phyloP scores from a whole-genome alignment of 73 alveolate species.

The Paramecium primaurelia region DNA sequence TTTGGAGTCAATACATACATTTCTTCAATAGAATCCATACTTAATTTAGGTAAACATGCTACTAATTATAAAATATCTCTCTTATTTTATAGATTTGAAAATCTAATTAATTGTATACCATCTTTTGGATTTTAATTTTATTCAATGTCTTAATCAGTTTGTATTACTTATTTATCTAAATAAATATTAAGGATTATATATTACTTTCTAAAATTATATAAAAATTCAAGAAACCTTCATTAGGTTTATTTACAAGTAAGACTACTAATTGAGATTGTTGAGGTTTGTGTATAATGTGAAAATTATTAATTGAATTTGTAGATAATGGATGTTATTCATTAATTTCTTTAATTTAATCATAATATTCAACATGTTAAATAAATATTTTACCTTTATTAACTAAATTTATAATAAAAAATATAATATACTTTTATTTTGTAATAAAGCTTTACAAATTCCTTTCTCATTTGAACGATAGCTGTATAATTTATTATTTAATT shows the following conservation, averaged over 20 bases:
- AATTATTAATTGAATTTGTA: not conserved
- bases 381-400: conserved; percentile 16
- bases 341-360: not conserved
- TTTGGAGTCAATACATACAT: conserved; percentile 1
- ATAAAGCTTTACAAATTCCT: conserved; percentile 33
- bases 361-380: not conserved
- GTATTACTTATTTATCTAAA: not conserved
- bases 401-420: not conserved
- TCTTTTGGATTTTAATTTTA: not conserved
- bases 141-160: not conserved
- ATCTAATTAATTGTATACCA: not conserved
- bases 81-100: not conserved
- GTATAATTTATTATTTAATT: conserved; percentile 4
- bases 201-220: conserved; percentile 19
- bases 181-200: not conserved
- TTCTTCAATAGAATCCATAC: not conserved
- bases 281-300: not conserved
- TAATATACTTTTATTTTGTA: not conserved
- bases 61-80: conserved; percentile 7
- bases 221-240: not conserved
- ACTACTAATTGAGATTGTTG: not conserved
- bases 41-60: conserved; percentile 4
- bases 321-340: not conserved
- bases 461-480: conserved; percentile 31
- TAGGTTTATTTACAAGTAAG: not conserved